Percentiles rank a stretch among this genome's conserved stretches.
Evolutionary conservation across 1,284 basidiomycete species (phyloP).

Genomic region (Ustilago lituana): DNA sequence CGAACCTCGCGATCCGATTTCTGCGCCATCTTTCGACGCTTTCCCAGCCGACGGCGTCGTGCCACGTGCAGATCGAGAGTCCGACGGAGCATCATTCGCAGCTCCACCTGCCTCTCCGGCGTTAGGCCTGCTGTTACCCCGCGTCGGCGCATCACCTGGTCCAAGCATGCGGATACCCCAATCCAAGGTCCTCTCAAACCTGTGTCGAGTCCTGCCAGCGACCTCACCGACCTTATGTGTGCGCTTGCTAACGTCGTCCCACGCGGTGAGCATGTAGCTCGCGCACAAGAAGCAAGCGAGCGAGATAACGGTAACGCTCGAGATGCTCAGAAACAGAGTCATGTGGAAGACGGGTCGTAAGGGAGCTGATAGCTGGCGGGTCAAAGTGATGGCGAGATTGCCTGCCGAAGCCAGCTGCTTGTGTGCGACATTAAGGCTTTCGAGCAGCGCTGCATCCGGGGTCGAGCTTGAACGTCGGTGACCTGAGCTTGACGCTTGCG

Average conservation of each 20-base stretch:
- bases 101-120: no score
- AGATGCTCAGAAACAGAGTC: conserved; percentile 56
- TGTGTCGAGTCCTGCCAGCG: conserved; percentile 32
- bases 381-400: conserved; percentile 53
- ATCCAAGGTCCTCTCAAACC: conserved; percentile 34
- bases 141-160: not conserved
- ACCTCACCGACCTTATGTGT: conserved; percentile 37
- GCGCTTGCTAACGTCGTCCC: conserved; percentile 52
- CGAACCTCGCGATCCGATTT: not conserved
- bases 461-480: conserved; percentile 31
- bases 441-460: conserved; percentile 43
- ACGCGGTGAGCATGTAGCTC: conserved; percentile 54
- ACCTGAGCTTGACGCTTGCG: not conserved
- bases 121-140: not conserved
- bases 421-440: conserved; percentile 52
- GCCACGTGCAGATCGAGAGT: conserved; percentile 1
- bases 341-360: conserved; percentile 55
- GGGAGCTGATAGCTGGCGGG: conserved; percentile 53
- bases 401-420: conserved; percentile 54
- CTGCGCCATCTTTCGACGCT: not conserved
- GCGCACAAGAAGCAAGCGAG: conserved; percentile 50
- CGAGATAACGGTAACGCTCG: conserved; percentile 52
- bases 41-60: not conserved
- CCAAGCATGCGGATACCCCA: conserved; percentile 51
- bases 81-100: not conserved